Conservation (phyloP, 2,329 filamentous ascomycete species). For the Colletotrichum lentis region DNA sequence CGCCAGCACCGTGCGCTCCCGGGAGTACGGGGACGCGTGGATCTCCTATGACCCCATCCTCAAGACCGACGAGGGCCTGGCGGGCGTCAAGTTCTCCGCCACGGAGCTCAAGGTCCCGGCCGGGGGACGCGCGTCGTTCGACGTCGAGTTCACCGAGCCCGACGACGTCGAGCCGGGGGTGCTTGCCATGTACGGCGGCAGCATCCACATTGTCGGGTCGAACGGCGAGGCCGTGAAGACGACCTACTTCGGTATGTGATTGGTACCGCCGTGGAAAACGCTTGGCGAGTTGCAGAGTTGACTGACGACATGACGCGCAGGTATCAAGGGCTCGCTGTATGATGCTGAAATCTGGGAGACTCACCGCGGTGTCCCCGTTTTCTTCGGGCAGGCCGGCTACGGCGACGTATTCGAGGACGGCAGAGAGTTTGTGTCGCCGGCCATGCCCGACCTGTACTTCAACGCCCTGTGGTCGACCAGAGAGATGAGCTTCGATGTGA, state of each 20-base stretch:
- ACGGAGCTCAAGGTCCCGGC: slow-evolving; percentile 53
- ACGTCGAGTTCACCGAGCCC: slow-evolving; percentile 53
- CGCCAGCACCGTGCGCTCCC: slow-evolving; percentile 57
- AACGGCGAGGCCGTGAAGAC: slow-evolving; percentile 41
- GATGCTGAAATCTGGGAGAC: too few relatives aligned
- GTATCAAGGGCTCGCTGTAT: too few relatives aligned
- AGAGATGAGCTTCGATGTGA: slow-evolving; percentile 44
- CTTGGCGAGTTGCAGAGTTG: too few relatives aligned
- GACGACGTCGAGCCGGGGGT: slow-evolving; percentile 34
- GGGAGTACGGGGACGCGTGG: slow-evolving; percentile 18
- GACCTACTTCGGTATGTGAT: slow-evolving; percentile 40
- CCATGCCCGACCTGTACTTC: slow-evolving; percentile 6
- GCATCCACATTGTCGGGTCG: slow-evolving; percentile 41
- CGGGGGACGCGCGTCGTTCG: slow-evolving; percentile 53
- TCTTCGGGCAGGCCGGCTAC: too few relatives aligned
- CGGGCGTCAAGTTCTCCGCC: slow-evolving; percentile 53
- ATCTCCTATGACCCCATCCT: slow-evolving; percentile 52
- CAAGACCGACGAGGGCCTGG: slow-evolving; percentile 48
- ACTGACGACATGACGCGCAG: too few relatives aligned
- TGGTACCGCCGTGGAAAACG: too few relatives aligned
- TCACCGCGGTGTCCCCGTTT: too few relatives aligned
- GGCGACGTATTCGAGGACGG: slow-evolving; percentile 45
- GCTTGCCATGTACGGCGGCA: slow-evolving; percentile 43
- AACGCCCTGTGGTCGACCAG: slow-evolving; percentile 53
- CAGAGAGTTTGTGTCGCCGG: too few relatives aligned